Percentiles rank a stretch among this genome's conserved stretches.
phyloP scores from a whole-genome alignment of 345 rosid genomes.

The Reutealis trisperma region DNA sequence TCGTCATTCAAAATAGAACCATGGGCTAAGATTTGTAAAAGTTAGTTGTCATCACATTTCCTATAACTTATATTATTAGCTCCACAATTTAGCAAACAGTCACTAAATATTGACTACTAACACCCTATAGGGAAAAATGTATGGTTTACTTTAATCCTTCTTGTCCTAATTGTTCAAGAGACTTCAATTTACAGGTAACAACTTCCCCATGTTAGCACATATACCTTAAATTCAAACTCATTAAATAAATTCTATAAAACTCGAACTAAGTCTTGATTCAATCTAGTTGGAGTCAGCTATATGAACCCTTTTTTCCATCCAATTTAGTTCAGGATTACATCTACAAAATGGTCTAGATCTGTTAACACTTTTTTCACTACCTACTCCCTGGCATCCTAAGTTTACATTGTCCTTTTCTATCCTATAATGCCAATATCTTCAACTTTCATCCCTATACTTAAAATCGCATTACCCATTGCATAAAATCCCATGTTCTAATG shows the following conservation, averaged over 20 bases:
- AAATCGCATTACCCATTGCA: background rate
- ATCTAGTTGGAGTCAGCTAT: background rate
- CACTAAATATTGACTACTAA: background rate
- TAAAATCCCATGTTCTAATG: background rate
- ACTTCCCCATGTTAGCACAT: background rate
- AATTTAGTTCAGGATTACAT: background rate
- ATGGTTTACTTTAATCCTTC: background rate
- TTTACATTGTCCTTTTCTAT: background rate
- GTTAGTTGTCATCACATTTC: constrained; percentile 1
- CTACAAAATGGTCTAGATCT: background rate
- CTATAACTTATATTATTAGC: background rate
- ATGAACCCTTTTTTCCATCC: background rate
- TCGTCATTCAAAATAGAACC: too few relatives aligned
- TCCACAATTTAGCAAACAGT: background rate
- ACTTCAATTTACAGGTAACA: background rate
- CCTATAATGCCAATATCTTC: background rate
- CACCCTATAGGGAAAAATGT: too few relatives aligned
- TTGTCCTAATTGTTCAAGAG: background rate
- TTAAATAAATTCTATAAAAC: background rate
- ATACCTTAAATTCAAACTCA: background rate
- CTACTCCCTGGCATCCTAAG: background rate
- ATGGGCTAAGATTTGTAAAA: background rate
- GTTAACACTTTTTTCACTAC: background rate
- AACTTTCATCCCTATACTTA: background rate
- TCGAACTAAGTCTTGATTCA: background rate